phyloP scores from a whole-genome alignment of 2,329 filamentous ascomycete genomes.

The Fusarium beomiforme region DNA sequence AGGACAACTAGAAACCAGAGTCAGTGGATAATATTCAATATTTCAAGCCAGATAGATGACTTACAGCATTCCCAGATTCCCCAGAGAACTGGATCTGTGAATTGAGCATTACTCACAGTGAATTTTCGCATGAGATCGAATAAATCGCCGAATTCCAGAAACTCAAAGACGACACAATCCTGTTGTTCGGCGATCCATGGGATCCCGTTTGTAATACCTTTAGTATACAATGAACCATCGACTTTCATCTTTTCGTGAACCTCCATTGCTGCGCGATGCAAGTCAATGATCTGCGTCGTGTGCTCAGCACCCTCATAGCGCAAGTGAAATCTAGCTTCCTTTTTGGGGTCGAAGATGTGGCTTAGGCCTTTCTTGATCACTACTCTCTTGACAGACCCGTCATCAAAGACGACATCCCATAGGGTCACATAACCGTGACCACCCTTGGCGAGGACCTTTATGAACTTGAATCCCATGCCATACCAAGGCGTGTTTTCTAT shows the following conservation, averaged over 20 bases:
- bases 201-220: background rate
- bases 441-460: constrained; percentile 43
- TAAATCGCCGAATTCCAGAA: constrained; percentile 39
- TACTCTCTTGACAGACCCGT: constrained; percentile 27
- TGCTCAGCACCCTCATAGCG: constrained; percentile 43
- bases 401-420: constrained; percentile 38
- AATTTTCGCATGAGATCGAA: constrained; percentile 24
- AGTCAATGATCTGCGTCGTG: constrained; percentile 42
- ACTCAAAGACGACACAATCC: constrained; percentile 42
- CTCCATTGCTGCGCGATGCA: constrained; percentile 18
- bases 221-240: background rate
- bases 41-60: constrained; percentile 4
- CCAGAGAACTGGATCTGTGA: constrained; percentile 41
- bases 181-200: background rate
- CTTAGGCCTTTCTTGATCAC: constrained; percentile 41
- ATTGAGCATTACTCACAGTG: background rate
- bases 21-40: background rate
- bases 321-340: constrained; percentile 39
- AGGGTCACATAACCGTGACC: constrained; percentile 41
- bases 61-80: constrained; percentile 46
- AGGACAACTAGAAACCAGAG: constrained; percentile 37
- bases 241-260: constrained; percentile 9
- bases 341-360: background rate
- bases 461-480: constrained; percentile 39
- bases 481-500: constrained; percentile 8